Evolutionary conservation across 1,284 basidiomycete genomes (phyloP).

Genomic region (Trametes polyzona): DNA sequence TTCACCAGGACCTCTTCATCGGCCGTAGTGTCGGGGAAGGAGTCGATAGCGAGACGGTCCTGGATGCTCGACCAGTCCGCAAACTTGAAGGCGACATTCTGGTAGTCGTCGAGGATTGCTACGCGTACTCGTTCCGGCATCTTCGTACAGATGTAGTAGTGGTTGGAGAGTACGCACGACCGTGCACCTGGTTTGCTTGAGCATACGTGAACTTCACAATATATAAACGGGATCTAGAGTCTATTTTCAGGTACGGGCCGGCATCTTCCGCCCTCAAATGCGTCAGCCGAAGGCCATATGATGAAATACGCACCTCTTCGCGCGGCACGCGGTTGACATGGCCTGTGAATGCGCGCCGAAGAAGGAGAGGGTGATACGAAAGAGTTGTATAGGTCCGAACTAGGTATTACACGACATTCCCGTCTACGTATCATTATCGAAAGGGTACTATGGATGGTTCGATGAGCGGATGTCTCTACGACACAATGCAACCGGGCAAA

Average conservation of each 20-base stretch:
- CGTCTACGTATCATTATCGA: conserved; percentile 59
- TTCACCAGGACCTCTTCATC: conserved; percentile 54
- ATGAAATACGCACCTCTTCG: conserved; percentile 12
- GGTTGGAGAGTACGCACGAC: not conserved
- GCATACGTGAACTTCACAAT: not conserved
- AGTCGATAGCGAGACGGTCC: conserved; percentile 45
- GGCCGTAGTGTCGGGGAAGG: conserved; percentile 54
- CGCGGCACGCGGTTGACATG: not conserved
- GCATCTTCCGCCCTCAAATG: not conserved
- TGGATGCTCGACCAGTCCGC: conserved; percentile 56
- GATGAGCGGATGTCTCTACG: conserved; percentile 19
- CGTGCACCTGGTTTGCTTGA: not conserved
- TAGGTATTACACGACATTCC: conserved; percentile 21
- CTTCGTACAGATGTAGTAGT: not conserved
- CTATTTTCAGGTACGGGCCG: conserved; percentile 16
- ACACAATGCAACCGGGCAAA: conserved; percentile 18
- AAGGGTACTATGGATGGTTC: conserved; percentile 54
- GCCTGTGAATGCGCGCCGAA: not conserved
- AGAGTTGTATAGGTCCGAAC: conserved; percentile 25
- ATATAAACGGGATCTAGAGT: not conserved
- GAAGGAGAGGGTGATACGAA: conserved; percentile 5
- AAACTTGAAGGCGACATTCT: conserved; percentile 50
- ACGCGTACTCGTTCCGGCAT: conserved; percentile 35
- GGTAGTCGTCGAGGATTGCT: conserved; percentile 70
- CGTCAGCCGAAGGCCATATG: conserved; percentile 14